Conservation (phyloP, 176 grass and related monocot genomes). For the Oryza glaberrima region DNA sequence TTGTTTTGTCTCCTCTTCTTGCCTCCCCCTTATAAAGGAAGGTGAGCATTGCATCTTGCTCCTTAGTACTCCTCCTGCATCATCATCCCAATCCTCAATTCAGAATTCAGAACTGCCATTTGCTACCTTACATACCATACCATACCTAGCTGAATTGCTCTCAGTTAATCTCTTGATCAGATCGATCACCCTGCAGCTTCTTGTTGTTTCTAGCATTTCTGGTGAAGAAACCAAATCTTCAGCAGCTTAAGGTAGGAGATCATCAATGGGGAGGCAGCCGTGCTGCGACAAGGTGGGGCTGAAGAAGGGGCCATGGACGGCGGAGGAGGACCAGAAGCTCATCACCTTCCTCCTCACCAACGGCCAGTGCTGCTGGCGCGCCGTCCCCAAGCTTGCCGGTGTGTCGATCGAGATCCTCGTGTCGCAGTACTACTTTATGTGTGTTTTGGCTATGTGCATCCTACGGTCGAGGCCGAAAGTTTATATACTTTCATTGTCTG, state of each 20-base stretch:
- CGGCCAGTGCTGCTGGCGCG: slow-evolving; percentile 77
- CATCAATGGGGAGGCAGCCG: slow-evolving; percentile 72
- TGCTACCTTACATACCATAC: not conserved
- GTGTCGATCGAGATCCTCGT: not conserved
- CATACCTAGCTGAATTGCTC: not conserved
- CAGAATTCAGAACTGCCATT: not conserved
- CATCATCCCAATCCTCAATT: not conserved
- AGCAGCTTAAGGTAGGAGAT: too few relatives aligned
- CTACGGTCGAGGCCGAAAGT: too few relatives aligned
- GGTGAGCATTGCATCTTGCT: slow-evolving; percentile 40
- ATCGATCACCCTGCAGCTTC: not conserved
- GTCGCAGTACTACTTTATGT: too few relatives aligned
- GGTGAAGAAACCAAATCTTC: not conserved
- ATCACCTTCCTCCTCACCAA: slow-evolving; percentile 73
- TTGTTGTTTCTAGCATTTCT: too few relatives aligned
- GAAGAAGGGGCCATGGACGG: slow-evolving; percentile 82
- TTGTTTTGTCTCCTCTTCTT: not conserved
- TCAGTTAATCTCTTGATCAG: not conserved
- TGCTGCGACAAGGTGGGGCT: slow-evolving; percentile 86
- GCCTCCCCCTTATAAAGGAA: slow-evolving; percentile 56
- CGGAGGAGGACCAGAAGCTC: slow-evolving; percentile 79
- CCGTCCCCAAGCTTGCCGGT: slow-evolving; percentile 84
- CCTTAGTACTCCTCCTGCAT: not conserved
- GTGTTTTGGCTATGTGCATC: too few relatives aligned
- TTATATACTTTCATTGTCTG: too few relatives aligned